Percentiles rank a stretch among this genome's conserved stretches.
Conservation (phyloP, 306 rosid species). For the Carpinus viminea region DNA sequence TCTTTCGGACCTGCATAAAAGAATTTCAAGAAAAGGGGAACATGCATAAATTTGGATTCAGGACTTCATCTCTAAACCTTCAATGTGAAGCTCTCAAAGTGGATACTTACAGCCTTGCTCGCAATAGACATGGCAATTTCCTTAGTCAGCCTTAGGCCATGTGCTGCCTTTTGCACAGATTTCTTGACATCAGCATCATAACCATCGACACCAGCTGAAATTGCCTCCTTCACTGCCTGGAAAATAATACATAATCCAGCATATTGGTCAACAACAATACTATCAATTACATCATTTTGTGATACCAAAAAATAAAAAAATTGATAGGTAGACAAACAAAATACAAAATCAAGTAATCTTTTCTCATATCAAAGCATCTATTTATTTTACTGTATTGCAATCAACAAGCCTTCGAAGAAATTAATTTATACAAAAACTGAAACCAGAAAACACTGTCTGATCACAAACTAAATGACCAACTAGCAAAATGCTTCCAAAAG, state of each 20-base stretch:
- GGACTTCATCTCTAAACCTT: constrained; percentile 10
- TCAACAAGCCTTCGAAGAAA: background rate
- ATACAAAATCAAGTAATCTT: background rate
- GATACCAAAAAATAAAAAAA: too few species aligned
- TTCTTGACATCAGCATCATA: constrained; percentile 73
- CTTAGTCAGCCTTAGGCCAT: constrained; percentile 85
- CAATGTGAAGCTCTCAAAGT: constrained; percentile 20
- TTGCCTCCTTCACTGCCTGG: constrained; percentile 90
- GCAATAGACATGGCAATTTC: constrained; percentile 93
- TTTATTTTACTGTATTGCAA: background rate
- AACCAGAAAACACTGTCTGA: background rate
- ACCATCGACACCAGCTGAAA: constrained; percentile 90
- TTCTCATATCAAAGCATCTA: background rate
- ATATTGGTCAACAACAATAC: background rate
- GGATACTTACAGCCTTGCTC: constrained; percentile 85
- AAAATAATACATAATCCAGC: constrained; percentile 13
- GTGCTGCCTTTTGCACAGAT: constrained; percentile 89
- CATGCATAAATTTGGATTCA: background rate
- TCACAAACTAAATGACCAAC: background rate
- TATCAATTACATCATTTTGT: constrained; percentile 1
- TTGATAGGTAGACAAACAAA: background rate
- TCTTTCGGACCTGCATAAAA: constrained; percentile 65
- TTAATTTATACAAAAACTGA: background rate
- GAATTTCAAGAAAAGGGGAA: constrained; percentile 16
- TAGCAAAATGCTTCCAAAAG: background rate